phyloP scores from a whole-genome alignment of 225 moss, liverwort and hornwort genomes.

The Polytrichum formosum region DNA sequence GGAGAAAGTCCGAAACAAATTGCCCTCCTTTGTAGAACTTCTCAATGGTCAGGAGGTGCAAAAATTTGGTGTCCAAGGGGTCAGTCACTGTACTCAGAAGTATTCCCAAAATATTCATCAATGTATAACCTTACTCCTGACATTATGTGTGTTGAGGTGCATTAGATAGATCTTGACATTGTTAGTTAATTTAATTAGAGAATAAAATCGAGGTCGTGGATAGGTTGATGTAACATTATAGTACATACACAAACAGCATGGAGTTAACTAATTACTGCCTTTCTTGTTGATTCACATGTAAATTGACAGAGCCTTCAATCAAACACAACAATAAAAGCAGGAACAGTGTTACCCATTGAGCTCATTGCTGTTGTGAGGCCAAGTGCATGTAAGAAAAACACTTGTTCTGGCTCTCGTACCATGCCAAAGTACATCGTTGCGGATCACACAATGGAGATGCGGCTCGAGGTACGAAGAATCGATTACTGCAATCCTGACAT shows the following conservation, averaged over 20 bases:
- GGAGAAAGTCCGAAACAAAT: constrained; percentile 18
- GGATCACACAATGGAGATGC: constrained; percentile 31
- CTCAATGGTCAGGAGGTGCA: constrained; percentile 25
- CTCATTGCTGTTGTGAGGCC: constrained; percentile 41
- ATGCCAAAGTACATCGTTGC: constrained; percentile 26
- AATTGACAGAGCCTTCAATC: constrained; percentile 18
- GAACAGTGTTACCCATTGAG: constrained; percentile 20
- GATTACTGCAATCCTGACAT: not conserved
- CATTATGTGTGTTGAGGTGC: too few relatives aligned
- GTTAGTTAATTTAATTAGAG: too few relatives aligned
- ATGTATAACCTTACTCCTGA: too few relatives aligned
- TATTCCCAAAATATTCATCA: too few relatives aligned
- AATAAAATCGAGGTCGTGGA: too few relatives aligned
- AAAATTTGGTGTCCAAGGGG: constrained; percentile 23
- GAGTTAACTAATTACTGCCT: not conserved
- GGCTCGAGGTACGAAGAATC: constrained; percentile 17
- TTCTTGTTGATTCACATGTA: too few relatives aligned
- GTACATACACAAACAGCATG: not conserved
- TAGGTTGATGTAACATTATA: too few relatives aligned
- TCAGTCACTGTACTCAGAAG: not conserved
- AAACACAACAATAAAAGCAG: constrained; percentile 16
- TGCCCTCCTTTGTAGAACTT: constrained; percentile 27
- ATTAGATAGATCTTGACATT: too few relatives aligned
- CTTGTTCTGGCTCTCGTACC: constrained; percentile 9
- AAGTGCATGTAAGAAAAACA: constrained; percentile 7